These are phyloP conservation scores for Sonneratia caseolaris DNA, from an alignment of 345 rosid genomes.

Conservation along the genomic window DNA sequence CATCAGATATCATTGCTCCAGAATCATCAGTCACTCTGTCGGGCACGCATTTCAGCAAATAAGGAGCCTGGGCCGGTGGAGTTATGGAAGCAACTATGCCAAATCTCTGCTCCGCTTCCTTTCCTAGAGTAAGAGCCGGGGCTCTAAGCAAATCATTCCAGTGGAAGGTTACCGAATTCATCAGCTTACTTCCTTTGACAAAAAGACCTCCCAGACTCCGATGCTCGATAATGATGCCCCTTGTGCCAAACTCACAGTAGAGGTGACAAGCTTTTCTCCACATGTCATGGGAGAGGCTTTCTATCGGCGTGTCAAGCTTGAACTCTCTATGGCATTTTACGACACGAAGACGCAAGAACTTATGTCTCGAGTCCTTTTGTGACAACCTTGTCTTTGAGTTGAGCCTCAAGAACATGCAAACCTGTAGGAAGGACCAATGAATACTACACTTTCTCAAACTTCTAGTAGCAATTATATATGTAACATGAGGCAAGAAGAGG, in stretches of 20 bases:
- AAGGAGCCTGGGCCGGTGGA: constrained; percentile 81
- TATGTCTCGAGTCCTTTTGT: constrained; percentile 16
- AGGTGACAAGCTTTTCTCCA: constrained; percentile 66
- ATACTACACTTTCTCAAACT: background rate
- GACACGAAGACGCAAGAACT: constrained; percentile 43
- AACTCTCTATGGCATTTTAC: constrained; percentile 70
- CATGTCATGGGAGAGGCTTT: constrained; percentile 28
- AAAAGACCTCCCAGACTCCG: constrained; percentile 29
- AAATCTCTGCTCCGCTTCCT: constrained; percentile 31
- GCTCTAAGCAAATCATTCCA: constrained; percentile 82
- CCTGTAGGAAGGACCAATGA: constrained; percentile 24
- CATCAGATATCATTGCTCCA: constrained; percentile 88
- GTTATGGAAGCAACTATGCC: constrained; percentile 57
- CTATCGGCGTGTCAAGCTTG: constrained; percentile 36
- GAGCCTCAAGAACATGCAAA: constrained; percentile 45
- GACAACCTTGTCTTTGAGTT: constrained; percentile 22
- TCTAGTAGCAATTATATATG: background rate
- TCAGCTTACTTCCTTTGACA: constrained; percentile 32
- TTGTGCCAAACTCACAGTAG: constrained; percentile 75
- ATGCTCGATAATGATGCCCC: constrained; percentile 51
- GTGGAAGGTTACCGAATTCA: constrained; percentile 27
- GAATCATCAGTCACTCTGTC: constrained; percentile 88
- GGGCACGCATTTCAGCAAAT: constrained; percentile 77
- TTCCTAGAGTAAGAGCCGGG: constrained; percentile 43
- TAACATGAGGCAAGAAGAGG: background rate